Conservation (phyloP, 108 stramenopile genomes). For the Bacterosira constricta region DNA sequence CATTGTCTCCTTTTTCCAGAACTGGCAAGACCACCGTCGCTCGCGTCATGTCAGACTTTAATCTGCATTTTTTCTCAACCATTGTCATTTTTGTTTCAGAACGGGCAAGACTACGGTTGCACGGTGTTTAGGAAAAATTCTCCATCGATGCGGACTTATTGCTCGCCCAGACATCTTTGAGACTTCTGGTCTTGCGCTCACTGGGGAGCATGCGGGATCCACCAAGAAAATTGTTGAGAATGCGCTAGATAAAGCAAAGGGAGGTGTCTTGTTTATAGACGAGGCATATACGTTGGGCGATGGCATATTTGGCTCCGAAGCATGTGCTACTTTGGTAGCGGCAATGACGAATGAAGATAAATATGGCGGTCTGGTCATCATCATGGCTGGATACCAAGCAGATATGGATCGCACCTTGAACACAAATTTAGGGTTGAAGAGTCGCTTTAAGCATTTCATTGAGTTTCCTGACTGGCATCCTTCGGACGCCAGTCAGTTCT, state of each 20-base stretch:
- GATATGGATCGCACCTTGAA: slow-evolving; percentile 71
- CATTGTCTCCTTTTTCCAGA: background rate
- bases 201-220: slow-evolving; percentile 66
- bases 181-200: slow-evolving; percentile 52
- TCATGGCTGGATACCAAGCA: slow-evolving; percentile 65
- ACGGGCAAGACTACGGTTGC: slow-evolving; percentile 88
- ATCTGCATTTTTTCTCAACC: slow-evolving; percentile 15
- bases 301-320: slow-evolving; percentile 70
- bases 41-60: slow-evolving; percentile 49
- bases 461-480: slow-evolving; percentile 35
- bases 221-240: slow-evolving; percentile 58
- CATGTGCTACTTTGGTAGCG: slow-evolving; percentile 74
- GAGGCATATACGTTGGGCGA: slow-evolving; percentile 79
- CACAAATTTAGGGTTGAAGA: slow-evolving; percentile 79
- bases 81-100: slow-evolving; percentile 72
- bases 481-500: slow-evolving; percentile 9
- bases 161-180: slow-evolving; percentile 57
- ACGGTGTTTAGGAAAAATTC: slow-evolving; percentile 56
- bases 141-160: slow-evolving; percentile 67
- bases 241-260: slow-evolving; percentile 61
- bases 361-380: slow-evolving; percentile 64
- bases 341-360: slow-evolving; percentile 67
- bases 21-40: slow-evolving; percentile 66
- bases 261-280: slow-evolving; percentile 78
- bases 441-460: slow-evolving; percentile 46